These are phyloP conservation scores for Dalbergia cultrata DNA, from an alignment of 306 rosid genomes.

Conservation along the genomic window DNA sequence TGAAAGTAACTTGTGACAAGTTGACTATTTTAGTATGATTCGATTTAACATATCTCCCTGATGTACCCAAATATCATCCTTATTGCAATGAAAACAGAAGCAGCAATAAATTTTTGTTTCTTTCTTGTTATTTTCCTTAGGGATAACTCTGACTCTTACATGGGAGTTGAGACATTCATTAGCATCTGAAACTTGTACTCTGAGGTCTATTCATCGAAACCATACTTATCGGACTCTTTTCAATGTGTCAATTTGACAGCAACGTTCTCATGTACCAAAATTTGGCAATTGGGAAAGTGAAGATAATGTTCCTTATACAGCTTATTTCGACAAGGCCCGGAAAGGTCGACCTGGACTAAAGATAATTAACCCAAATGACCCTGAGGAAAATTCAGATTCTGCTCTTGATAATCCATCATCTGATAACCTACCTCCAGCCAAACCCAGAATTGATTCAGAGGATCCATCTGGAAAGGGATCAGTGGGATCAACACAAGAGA, in stretches of 20 bases:
- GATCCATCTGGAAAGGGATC: constrained; percentile 51
- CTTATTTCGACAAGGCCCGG: constrained; percentile 89
- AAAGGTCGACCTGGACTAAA: constrained; percentile 76
- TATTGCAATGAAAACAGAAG: constrained; percentile 17
- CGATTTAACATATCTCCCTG: background rate
- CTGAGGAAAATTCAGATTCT: constrained; percentile 69
- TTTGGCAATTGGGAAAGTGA: constrained; percentile 91
- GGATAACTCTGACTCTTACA: constrained; percentile 29
- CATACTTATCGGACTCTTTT: constrained; percentile 45
- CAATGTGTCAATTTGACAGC: constrained; percentile 62
- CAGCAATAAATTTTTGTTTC: background rate
- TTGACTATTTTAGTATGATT: background rate
- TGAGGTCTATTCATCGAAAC: constrained; percentile 36
- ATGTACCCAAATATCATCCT: constrained; percentile 15
- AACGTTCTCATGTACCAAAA: constrained; percentile 87
- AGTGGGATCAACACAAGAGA: constrained; percentile 52
- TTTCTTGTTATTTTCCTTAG: background rate
- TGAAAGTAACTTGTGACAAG: constrained; percentile 2
- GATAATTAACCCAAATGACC: constrained; percentile 90
- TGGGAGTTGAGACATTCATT: constrained; percentile 18
- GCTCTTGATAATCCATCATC: constrained; percentile 56
- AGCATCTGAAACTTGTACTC: constrained; percentile 23
- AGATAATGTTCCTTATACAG: constrained; percentile 92
- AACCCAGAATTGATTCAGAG: constrained; percentile 48
- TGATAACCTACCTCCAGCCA: constrained; percentile 56